Evolutionary conservation across 2,329 filamentous ascomycete genomes (phyloP).

Genomic region (Talaromyces pinophilus): DNA sequence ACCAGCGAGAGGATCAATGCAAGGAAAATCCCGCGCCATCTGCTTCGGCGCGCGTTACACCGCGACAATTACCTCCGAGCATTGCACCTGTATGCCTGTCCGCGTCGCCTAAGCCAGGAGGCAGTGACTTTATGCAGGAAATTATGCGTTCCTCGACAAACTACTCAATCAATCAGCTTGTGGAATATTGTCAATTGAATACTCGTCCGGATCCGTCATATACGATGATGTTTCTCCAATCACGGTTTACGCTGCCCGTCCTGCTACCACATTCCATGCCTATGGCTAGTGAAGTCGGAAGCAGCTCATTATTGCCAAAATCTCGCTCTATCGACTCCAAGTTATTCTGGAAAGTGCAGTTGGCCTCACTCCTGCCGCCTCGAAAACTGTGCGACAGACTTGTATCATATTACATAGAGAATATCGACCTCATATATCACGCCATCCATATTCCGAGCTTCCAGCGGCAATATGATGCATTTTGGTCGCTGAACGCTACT

Average conservation of each 20-base stretch:
- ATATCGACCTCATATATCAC: constrained; percentile 38
- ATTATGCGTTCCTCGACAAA: background rate
- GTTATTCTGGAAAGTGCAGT: constrained; percentile 29
- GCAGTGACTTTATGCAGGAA: constrained; percentile 6
- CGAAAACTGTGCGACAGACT: constrained; percentile 31
- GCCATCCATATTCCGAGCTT: constrained; percentile 30
- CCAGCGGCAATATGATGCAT: constrained; percentile 29
- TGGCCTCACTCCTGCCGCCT: constrained; percentile 27
- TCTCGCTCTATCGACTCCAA: constrained; percentile 22
- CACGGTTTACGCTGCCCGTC: constrained; percentile 14
- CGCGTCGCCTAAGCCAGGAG: background rate
- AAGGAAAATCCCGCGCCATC: constrained; percentile 33
- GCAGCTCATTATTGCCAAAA: constrained; percentile 4
- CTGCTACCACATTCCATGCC: constrained; percentile 15
- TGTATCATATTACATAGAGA: constrained; percentile 33
- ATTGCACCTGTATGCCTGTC: constrained; percentile 14
- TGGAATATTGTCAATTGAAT: background rate
- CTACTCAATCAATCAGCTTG: background rate
- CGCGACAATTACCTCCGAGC: background rate
- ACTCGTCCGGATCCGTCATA: constrained; percentile 9
- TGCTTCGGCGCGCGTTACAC: constrained; percentile 21
- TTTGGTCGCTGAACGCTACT: constrained; percentile 31
- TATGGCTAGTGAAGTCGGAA: constrained; percentile 10
- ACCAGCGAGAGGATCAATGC: constrained; percentile 35
- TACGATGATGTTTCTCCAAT: constrained; percentile 12